Percentiles rank a stretch among this genome's conserved stretches.
These are phyloP conservation scores for Colletotrichum gigasporum DNA, from an alignment of 2,329 filamentous ascomycete genomes.

Conservation along the genomic window DNA sequence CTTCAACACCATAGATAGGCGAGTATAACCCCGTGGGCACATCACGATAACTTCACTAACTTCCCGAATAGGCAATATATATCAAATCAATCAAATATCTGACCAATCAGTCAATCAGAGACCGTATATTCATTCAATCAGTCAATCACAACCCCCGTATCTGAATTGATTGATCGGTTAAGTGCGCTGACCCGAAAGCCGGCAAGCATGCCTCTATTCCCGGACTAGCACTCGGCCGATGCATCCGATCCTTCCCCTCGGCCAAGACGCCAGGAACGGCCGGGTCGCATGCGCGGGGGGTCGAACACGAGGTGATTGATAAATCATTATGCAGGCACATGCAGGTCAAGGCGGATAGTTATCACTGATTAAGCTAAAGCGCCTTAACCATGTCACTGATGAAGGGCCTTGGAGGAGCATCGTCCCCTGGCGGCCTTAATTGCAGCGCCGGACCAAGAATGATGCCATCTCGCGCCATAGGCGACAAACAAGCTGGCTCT, in stretches of 20 bases:
- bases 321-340: conserved; percentile 1
- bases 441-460: not conserved
- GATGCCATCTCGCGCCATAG: conserved; percentile 12
- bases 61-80: too few species aligned
- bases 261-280: not conserved
- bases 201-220: not conserved
- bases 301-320: conserved; percentile 13
- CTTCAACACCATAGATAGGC: too few species aligned
- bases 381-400: not conserved
- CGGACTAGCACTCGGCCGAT: conserved; percentile 5
- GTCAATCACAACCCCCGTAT: not conserved
- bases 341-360: not conserved
- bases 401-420: not conserved
- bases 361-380: not conserved
- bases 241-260: not conserved
- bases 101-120: too few species aligned
- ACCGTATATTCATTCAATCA: not conserved
- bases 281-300: not conserved
- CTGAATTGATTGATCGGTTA: too few species aligned
- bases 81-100: too few species aligned
- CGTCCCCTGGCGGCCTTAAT: not conserved
- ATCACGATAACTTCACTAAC: too few species aligned
- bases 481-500: not conserved
- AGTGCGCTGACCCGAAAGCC: not conserved
- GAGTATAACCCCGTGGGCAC: too few species aligned